Conservation (phyloP, 495 filamentous ascomycete species). For the Viridothelium virens region DNA sequence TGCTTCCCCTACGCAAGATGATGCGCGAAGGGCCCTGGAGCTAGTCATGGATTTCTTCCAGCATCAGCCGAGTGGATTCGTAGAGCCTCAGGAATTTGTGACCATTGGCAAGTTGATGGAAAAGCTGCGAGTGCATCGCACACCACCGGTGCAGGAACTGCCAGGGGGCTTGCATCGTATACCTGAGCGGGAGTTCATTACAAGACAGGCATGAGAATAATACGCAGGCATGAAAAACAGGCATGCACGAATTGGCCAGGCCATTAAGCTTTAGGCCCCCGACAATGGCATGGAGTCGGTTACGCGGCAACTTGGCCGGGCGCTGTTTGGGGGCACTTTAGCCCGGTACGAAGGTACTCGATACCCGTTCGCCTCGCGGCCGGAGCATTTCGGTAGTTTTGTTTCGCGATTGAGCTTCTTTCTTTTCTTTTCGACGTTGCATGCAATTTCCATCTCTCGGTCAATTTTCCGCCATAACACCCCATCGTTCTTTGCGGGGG, state of each 20-base stretch:
- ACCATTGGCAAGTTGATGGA: conserved; percentile 80
- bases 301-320: not conserved
- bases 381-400: not conserved
- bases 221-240: not conserved
- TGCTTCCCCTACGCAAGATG: conserved; percentile 52
- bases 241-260: not conserved
- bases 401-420: not conserved
- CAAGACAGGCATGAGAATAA: conserved; percentile 17
- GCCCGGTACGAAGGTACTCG: not conserved
- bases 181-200: conserved; percentile 51
- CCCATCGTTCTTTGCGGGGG: not conserved
- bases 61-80: conserved; percentile 57
- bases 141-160: conserved; percentile 28
- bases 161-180: conserved; percentile 65
- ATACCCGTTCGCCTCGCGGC: not conserved
- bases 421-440: too few species aligned
- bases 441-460: too few species aligned
- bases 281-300: not conserved
- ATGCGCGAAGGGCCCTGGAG: conserved; percentile 78
- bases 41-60: conserved; percentile 79
- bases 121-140: conserved; percentile 61
- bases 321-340: not conserved
- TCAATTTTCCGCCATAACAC: too few species aligned
- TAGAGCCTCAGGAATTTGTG: conserved; percentile 76
- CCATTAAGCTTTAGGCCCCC: not conserved